Evolutionary conservation across 1,284 basidiomycete genomes (phyloP).

Genomic region (Irpex sp.): DNA sequence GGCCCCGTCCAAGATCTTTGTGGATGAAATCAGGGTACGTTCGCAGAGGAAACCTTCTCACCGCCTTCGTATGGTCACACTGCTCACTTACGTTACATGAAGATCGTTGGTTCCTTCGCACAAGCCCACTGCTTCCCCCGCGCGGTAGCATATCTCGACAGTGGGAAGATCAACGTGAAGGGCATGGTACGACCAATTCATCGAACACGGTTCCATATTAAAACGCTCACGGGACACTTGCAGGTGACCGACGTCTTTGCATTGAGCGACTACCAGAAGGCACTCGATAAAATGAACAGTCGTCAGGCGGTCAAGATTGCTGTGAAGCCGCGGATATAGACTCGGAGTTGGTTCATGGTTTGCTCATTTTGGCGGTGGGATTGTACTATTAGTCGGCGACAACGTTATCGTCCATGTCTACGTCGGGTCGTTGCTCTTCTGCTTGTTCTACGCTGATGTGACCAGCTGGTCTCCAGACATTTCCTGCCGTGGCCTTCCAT

Average conservation of each 20-base stretch:
- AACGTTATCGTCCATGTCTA: constrained; percentile 33
- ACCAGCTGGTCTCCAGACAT: constrained; percentile 75
- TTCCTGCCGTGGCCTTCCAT: constrained; percentile 81
- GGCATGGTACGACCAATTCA: constrained; percentile 58
- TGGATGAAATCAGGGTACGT: constrained; percentile 78
- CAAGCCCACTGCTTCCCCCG: constrained; percentile 87
- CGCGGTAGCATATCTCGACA: constrained; percentile 84
- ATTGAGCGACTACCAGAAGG: constrained; percentile 75
- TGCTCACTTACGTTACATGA: background rate
- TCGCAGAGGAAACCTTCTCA: background rate
- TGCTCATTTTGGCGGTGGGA: too few relatives aligned
- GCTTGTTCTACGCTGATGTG: constrained; percentile 74
- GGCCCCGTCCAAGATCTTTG: constrained; percentile 83
- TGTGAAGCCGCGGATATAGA: constrained; percentile 39
- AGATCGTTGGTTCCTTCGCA: constrained; percentile 86
- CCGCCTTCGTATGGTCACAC: background rate
- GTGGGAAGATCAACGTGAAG: constrained; percentile 76
- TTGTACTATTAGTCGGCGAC: constrained; percentile 18
- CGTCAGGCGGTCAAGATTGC: constrained; percentile 67
- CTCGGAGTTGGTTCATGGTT: background rate
- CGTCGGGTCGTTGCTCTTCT: constrained; percentile 48
- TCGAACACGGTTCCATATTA: background rate
- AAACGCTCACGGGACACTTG: background rate
- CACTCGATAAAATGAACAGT: constrained; percentile 82
- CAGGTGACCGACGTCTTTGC: constrained; percentile 72